Conservation (phyloP, 352 stramenopile genomes). For the Phytophthora sojae region DNA sequence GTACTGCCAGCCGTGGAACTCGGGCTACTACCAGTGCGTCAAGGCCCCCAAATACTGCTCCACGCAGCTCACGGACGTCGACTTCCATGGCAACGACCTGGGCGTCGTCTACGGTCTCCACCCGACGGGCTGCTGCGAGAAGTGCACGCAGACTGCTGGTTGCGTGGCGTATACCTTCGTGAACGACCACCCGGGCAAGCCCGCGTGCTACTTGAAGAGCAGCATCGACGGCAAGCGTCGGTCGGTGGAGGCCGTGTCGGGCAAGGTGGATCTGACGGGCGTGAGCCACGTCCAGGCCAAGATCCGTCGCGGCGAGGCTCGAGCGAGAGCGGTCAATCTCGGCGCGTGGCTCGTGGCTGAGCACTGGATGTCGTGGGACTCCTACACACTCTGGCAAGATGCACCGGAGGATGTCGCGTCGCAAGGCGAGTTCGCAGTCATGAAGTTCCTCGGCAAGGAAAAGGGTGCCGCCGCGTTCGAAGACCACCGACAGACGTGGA, state of each 20-base stretch:
- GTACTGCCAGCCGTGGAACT: slow-evolving; percentile 77
- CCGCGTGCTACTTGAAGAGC: slow-evolving; percentile 42
- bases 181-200: slow-evolving; percentile 32
- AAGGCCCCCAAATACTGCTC: slow-evolving; percentile 41
- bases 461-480: slow-evolving; percentile 4
- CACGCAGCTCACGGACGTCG: slow-evolving; percentile 38
- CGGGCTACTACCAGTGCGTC: slow-evolving; percentile 68
- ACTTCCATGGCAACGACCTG: slow-evolving; percentile 15
- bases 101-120: slow-evolving; percentile 16
- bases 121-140: slow-evolving; percentile 30
- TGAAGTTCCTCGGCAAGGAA: slow-evolving; percentile 4
- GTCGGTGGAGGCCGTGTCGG: slow-evolving; percentile 17
- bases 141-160: slow-evolving; percentile 26
- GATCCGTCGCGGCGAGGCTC: background rate
- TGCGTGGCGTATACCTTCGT: slow-evolving; percentile 45
- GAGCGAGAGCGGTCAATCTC: slow-evolving; percentile 10
- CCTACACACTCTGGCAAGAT: slow-evolving; percentile 9
- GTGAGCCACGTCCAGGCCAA: slow-evolving; percentile 2
- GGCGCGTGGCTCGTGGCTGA: slow-evolving; percentile 13
- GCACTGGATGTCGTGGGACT: slow-evolving; percentile 17
- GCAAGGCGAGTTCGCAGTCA: slow-evolving; percentile 10
- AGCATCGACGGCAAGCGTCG: slow-evolving; percentile 4
- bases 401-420: slow-evolving; percentile 4
- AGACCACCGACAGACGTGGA: slow-evolving; percentile 5
- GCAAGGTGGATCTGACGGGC: background rate